Evolutionary conservation across 2,329 filamentous ascomycete species (phyloP).

Genomic region (Bipolaris bicolor): DNA sequence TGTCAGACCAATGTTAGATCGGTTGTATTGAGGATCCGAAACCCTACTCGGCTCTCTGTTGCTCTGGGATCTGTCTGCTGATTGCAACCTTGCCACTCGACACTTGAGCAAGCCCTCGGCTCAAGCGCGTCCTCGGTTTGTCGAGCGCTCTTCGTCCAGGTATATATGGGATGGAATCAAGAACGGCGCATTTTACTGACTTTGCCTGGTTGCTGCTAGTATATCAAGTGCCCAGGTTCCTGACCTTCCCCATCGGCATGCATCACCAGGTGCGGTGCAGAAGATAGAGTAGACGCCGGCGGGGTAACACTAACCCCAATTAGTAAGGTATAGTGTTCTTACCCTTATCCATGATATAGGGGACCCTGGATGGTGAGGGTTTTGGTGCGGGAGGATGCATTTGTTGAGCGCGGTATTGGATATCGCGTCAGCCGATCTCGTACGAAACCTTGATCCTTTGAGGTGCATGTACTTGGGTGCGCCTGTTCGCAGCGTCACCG

Average conservation of each 20-base stretch:
- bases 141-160: neutral
- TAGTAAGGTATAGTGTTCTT: neutral
- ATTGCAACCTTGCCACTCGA: too few species aligned
- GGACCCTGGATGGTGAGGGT: neutral
- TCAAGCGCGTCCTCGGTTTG: too few species aligned
- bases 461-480: neutral
- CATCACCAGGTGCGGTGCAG: neutral
- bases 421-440: neutral
- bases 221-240: neutral
- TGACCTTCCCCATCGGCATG: neutral
- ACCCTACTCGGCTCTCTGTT: too few species aligned
- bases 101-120: too few species aligned
- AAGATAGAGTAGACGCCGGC: neutral
- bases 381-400: neutral
- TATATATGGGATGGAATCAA: neutral
- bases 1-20: too few species aligned
- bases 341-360: neutral
- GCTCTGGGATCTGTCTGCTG: too few species aligned
- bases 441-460: neutral
- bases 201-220: neutral
- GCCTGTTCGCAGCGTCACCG: neutral
- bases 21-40: too few species aligned
- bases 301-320: neutral
- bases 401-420: neutral
- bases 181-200: neutral